Base-by-base conservation (phyloP, 2,329 filamentous ascomycete genomes). In the Diaporthe sp. region DNA sequence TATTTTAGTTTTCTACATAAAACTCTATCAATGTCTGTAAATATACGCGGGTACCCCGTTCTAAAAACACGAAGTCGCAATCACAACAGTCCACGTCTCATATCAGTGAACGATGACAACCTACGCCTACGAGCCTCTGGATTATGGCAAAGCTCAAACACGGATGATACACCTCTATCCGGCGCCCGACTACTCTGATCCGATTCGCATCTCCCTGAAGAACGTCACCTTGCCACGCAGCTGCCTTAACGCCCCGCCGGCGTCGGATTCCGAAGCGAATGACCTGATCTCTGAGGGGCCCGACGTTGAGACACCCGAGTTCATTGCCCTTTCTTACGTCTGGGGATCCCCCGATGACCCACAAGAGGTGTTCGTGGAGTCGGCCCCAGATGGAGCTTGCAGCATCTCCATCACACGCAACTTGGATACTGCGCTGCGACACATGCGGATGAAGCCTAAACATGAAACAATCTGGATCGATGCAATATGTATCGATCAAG, bases 401-500 rank as follows among this genome's bases (percentile, higher is more conserved):
- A 60, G 22, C 1, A 40, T 60, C 17, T 60, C 55, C 33, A 40
- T 60, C 22, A 60, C 55, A 25, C 35, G 55, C 22, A 60, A 60
- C 35, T 25, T 60, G 13, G 55, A 60, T 40, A 2, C 33, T 60
- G 55, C 55, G 22, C 55, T 60, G 33, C 33, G 55, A 10, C 33
- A 60, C 22, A 25, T 57, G 7, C 55, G 35, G 40, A 15, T 4
- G 7, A 17, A 40, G 19, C 5, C 3, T 10, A 15, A 1, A 3
- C 8, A 10, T 1, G 0, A 25, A 2, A 5, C 7, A 17, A 38
- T 60, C 22, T 60, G 55, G 55, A 38, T 60, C 10, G 55, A 60
- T 40, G 55, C 55, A 40, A 60, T 60, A 60, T 60, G 55, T 40
- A 60, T 60, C 55, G 35, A 60, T 12, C 55, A 60, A 40, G 55